A percentile compares a stretch with the other conserved stretches of the same genome.
Conservation (phyloP, 1,284 basidiomycete genomes). For the Cystobasidiaceae sp. region DNA sequence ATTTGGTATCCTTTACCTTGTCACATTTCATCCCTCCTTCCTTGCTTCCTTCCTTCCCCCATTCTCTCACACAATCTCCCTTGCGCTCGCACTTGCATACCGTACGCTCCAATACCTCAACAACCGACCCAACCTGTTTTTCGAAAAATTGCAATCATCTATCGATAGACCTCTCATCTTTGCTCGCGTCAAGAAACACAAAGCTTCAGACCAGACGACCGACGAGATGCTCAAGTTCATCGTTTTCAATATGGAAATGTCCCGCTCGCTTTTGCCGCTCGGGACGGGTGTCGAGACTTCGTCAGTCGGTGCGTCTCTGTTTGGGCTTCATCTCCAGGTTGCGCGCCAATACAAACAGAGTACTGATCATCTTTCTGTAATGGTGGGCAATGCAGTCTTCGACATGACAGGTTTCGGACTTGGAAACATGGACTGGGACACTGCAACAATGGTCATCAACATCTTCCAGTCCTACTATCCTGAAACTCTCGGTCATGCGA, state of each 20-base stretch:
- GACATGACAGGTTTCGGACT: slow-evolving; percentile 43
- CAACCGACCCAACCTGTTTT: too few species aligned
- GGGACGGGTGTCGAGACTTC: slow-evolving; percentile 45
- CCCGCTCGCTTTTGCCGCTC: slow-evolving; percentile 37
- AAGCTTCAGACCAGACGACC: slow-evolving; percentile 25
- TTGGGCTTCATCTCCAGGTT: slow-evolving; percentile 41
- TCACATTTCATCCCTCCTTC: too few species aligned
- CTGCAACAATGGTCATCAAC: slow-evolving; percentile 19
- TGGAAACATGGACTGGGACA: slow-evolving; percentile 28
- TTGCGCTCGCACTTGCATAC: too few species aligned
- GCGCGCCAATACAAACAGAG: not conserved
- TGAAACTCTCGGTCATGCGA: slow-evolving; percentile 46
- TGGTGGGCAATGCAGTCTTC: slow-evolving; percentile 46
- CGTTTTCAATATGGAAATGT: slow-evolving; percentile 24
- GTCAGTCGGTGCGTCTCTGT: slow-evolving; percentile 46
- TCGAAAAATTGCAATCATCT: too few species aligned
- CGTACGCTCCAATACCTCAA: too few species aligned
- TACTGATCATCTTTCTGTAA: slow-evolving; percentile 40
- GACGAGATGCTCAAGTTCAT: slow-evolving; percentile 28
- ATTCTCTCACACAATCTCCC: too few species aligned
- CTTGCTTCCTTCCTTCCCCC: too few species aligned
- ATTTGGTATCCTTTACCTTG: too few species aligned
- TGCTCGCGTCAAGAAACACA: slow-evolving; percentile 23
- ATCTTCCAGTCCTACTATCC: slow-evolving; percentile 46
- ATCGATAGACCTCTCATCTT: slow-evolving; percentile 26